Evolutionary conservation across 371 early-diverging fungal species (phyloP).

Genomic region (Ordospora pajunii): DNA sequence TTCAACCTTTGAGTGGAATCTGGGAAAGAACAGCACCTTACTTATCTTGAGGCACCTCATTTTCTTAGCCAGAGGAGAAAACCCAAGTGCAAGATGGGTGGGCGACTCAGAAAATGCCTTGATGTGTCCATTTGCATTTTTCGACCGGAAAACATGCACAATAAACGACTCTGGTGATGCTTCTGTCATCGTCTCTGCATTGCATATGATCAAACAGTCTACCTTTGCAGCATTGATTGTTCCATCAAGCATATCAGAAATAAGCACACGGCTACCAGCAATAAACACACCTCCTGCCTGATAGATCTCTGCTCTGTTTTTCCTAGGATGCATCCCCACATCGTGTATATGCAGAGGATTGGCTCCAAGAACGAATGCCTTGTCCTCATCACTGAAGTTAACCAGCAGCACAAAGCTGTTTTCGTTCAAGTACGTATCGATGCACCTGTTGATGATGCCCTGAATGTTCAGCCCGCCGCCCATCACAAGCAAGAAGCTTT

Average conservation of each 20-base stretch:
- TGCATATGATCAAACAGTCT: conserved; percentile 72
- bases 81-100: neutral
- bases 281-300: conserved; percentile 72
- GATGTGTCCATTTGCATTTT: conserved; percentile 32
- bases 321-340: neutral
- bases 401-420: conserved; percentile 70
- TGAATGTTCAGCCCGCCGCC: conserved; percentile 72
- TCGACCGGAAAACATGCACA: conserved; percentile 30
- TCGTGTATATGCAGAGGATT: conserved; percentile 57
- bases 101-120: conserved; percentile 44
- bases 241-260: conserved; percentile 78
- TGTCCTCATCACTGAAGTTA: conserved; percentile 66
- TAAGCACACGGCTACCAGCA: conserved; percentile 74
- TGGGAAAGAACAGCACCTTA: conserved; percentile 46
- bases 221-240: conserved; percentile 69
- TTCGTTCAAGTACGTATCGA: conserved; percentile 67
- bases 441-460: conserved; percentile 65
- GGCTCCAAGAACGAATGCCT: conserved; percentile 64
- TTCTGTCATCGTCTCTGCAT: conserved; percentile 62
- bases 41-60: neutral
- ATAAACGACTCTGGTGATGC: conserved; percentile 45
- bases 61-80: conserved; percentile 15
- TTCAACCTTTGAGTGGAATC: conserved; percentile 42
- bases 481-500: conserved; percentile 64
- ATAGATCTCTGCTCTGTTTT: conserved; percentile 26